Conservation (phyloP, 1,139 yeast genomes). For the Hanseniaspora uvarum region DNA sequence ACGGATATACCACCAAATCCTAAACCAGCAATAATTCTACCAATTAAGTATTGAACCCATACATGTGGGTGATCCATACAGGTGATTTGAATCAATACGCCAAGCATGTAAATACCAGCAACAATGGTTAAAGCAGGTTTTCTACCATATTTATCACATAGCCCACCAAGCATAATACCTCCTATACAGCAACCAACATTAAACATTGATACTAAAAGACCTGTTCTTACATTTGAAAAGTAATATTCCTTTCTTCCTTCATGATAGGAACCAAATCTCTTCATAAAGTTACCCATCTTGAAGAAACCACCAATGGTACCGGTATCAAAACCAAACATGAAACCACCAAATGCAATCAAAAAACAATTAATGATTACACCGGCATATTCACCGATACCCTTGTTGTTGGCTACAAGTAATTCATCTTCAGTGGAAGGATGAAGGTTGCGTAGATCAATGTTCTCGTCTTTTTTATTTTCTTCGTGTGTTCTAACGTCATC, state of each 20-base stretch:
- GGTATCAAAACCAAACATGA: conserved; percentile 66
- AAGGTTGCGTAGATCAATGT: neutral
- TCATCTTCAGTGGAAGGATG: neutral
- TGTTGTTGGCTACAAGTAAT: neutral
- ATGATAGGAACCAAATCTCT: conserved; percentile 38
- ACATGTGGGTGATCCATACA: conserved; percentile 35
- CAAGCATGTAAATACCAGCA: conserved; percentile 49
- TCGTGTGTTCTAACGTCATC: neutral
- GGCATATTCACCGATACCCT: conserved; percentile 21
- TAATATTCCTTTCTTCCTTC: conserved; percentile 31
- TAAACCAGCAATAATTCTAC: conserved; percentile 54
- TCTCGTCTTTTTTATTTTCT: neutral
- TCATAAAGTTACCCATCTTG: conserved; percentile 53
- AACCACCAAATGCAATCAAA: conserved; percentile 58
- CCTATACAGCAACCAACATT: conserved; percentile 68
- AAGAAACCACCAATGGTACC: conserved; percentile 72
- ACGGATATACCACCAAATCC: conserved; percentile 60
- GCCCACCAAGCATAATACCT: conserved; percentile 44
- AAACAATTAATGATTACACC: conserved; percentile 37
- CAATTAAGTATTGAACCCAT: conserved; percentile 50
- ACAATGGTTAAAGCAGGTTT: conserved; percentile 47
- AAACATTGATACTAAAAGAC: conserved; percentile 56
- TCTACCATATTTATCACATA: conserved; percentile 55
- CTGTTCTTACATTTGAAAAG: conserved; percentile 47
- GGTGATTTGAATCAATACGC: conserved; percentile 54